These are phyloP conservation scores for Aureobasidium zeae DNA, from an alignment of 2,329 filamentous ascomycete genomes.

Conservation along the genomic window DNA sequence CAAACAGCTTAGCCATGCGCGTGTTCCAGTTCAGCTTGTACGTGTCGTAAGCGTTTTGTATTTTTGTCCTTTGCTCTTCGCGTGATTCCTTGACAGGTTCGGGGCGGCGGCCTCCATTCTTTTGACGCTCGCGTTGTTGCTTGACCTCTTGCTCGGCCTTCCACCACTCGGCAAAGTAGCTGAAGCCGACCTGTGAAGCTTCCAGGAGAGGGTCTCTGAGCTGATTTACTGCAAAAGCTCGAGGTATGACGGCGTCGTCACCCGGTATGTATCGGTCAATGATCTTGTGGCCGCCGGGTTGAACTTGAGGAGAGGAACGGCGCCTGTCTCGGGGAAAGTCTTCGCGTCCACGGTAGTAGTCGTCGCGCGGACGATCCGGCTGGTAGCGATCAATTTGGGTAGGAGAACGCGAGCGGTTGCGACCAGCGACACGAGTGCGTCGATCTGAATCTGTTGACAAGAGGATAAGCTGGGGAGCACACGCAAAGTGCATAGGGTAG, in stretches of 20 bases:
- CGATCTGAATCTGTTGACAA: slow-evolving; percentile 5
- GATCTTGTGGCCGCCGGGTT: slow-evolving; percentile 26
- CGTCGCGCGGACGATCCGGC: slow-evolving; percentile 59
- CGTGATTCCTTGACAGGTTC: slow-evolving; percentile 63
- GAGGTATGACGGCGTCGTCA: slow-evolving; percentile 42
- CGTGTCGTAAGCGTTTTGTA: slow-evolving; percentile 58
- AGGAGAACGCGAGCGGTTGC: slow-evolving; percentile 67
- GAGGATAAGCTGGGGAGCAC: not conserved
- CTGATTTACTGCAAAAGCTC: slow-evolving; percentile 51
- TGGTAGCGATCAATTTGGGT: slow-evolving; percentile 66
- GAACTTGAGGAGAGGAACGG: slow-evolving; percentile 41
- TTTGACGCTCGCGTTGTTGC: slow-evolving; percentile 64
- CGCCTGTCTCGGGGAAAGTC: slow-evolving; percentile 55
- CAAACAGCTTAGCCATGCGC: slow-evolving; percentile 78
- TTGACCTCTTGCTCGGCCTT: slow-evolving; percentile 72
- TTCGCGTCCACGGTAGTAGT: slow-evolving; percentile 55
- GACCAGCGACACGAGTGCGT: slow-evolving; percentile 29
- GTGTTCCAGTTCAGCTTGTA: slow-evolving; percentile 42
- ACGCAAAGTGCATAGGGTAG: not conserved
- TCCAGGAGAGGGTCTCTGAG: slow-evolving; percentile 63
- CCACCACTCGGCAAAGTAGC: slow-evolving; percentile 83
- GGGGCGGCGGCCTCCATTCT: slow-evolving; percentile 58
- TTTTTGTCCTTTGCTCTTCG: slow-evolving; percentile 68
- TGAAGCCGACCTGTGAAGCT: slow-evolving; percentile 74
- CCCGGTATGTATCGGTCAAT: slow-evolving; percentile 82